Percentiles rank a stretch among this genome's conserved stretches.
phyloP scores from a whole-genome alignment of 1,139 yeast genomes.

The Zygotorulaspora mrakii region DNA sequence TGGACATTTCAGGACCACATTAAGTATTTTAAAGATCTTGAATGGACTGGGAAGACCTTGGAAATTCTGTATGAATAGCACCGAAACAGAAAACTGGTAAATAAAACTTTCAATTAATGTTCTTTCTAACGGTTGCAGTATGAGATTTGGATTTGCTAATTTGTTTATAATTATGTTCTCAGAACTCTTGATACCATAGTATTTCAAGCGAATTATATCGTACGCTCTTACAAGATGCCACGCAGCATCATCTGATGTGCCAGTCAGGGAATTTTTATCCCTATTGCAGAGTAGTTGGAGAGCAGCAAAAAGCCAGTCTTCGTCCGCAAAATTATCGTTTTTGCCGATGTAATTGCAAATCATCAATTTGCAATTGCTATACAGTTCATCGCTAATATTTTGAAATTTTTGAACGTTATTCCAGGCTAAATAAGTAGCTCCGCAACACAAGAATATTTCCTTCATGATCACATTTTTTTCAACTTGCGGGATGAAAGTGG shows the following conservation, averaged over 20 bases:
- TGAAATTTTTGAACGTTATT: conserved; percentile 23
- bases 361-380: conserved; percentile 23
- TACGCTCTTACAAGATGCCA: conserved; percentile 33
- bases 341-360: conserved; percentile 17
- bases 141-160: conserved; percentile 9
- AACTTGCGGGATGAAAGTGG: conserved; percentile 38
- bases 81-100: conserved; percentile 37
- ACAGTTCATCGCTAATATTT: conserved; percentile 31
- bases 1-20: conserved; percentile 35
- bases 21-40: conserved; percentile 36
- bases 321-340: conserved; percentile 17
- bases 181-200: conserved; percentile 9
- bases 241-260: conserved; percentile 33
- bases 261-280: conserved; percentile 37
- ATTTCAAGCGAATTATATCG: conserved; percentile 27
- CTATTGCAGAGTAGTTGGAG: conserved; percentile 39
- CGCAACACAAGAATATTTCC: conserved; percentile 41
- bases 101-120: conserved; percentile 41
- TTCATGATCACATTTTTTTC: conserved; percentile 33
- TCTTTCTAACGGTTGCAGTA: conserved; percentile 26
- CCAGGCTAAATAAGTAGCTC: conserved; percentile 39
- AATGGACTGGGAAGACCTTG: conserved; percentile 39
- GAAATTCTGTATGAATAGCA: conserved; percentile 33
- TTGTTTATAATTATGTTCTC: conserved; percentile 9
- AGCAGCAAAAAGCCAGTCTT: conserved; percentile 40